These are phyloP conservation scores for Leishmania mexicana DNA, from an alignment of 208 protist genomes.

Conservation along the genomic window DNA sequence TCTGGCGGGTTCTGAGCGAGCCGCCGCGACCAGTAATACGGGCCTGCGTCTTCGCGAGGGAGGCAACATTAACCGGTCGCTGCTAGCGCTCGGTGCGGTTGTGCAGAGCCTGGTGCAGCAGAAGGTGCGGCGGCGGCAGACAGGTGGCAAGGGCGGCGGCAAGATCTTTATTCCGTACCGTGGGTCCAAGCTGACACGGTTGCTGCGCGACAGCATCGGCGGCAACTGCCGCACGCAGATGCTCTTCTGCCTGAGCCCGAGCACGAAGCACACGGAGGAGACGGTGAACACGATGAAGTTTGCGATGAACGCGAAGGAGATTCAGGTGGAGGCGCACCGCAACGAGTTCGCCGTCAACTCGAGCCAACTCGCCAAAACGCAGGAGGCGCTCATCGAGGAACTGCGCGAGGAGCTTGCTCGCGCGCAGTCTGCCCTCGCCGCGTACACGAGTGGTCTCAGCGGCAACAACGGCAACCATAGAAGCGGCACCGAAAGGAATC, in stretches of 20 bases:
- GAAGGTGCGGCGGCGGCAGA: conserved; percentile 27
- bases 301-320: conserved; percentile 84
- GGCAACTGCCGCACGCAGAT: conserved; percentile 88
- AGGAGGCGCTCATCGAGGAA: conserved; percentile 76
- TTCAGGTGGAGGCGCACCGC: conserved; percentile 64
- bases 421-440: conserved; percentile 41
- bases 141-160: conserved; percentile 17
- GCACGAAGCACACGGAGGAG: conserved; percentile 66
- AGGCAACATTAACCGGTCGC: conserved; percentile 94
- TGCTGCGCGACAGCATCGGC: conserved; percentile 74
- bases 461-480: neutral
- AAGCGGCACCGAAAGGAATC: neutral
- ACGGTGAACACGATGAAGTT: conserved; percentile 86
- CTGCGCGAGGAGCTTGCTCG: conserved; percentile 63
- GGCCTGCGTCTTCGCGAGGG: conserved; percentile 90
- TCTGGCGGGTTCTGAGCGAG: conserved; percentile 90
- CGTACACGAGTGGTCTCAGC: conserved; percentile 3
- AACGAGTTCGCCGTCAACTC: conserved; percentile 72
- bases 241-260: conserved; percentile 80
- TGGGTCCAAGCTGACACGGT: conserved; percentile 81
- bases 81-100: conserved; percentile 93
- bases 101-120: conserved; percentile 85
- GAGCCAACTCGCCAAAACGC: conserved; percentile 58
- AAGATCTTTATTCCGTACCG: conserved; percentile 79
- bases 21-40: conserved; percentile 76